A percentile compares a stretch with the other conserved stretches of the same genome.
phyloP scores from a whole-genome alignment of 2,329 filamentous ascomycete species.

The Fonsecaea multimorphosa region DNA sequence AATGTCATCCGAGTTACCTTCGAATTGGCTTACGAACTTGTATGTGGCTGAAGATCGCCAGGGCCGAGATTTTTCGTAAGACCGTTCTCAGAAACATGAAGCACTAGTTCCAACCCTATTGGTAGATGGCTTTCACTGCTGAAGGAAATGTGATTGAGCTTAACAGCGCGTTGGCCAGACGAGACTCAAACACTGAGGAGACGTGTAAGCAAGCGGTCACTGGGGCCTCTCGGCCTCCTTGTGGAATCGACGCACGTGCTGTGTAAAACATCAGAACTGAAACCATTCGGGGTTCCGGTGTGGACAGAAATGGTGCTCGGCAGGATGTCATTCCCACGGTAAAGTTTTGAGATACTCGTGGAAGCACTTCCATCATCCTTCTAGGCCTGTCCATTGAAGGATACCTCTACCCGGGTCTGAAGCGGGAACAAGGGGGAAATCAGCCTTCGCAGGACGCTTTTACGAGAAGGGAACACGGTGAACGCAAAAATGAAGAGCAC shows the following conservation, averaged over 20 bases:
- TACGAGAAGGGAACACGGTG: neutral
- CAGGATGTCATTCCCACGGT: neutral
- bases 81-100: neutral
- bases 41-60: neutral
- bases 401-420: neutral
- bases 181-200: neutral
- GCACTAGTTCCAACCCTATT: neutral
- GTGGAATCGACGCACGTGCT: constrained; percentile 8
- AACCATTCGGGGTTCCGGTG: neutral
- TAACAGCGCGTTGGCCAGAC: neutral
- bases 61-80: neutral
- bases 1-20: neutral
- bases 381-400: constrained; percentile 1
- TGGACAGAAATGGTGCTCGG: neutral
- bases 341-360: constrained; percentile 1
- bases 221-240: neutral
- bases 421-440: neutral
- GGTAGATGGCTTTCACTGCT: neutral
- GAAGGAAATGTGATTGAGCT: neutral
- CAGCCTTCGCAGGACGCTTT: neutral
- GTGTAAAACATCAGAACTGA: neutral
- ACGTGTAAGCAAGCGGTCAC: constrained; percentile 4
- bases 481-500: neutral
- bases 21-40: neutral
- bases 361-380: neutral